A percentile compares a stretch with the other conserved stretches of the same genome.
phyloP scores from a whole-genome alignment of 768 basidiomycete species.

The Suillus weaverae region DNA sequence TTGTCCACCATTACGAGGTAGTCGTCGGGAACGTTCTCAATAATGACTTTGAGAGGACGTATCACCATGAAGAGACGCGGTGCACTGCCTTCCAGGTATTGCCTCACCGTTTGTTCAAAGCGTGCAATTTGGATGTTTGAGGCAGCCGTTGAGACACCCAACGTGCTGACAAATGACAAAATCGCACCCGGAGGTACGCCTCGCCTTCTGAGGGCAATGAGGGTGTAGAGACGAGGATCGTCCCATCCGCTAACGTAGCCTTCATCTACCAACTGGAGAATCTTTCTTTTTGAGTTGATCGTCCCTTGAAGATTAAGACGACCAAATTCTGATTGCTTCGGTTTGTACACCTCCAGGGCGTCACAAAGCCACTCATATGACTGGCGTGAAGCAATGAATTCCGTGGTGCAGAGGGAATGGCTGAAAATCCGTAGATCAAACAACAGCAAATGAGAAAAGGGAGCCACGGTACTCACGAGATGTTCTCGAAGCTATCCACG shows the following conservation, averaged over 20 bases:
- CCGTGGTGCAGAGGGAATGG: slow-evolving; percentile 94
- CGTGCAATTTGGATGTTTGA: slow-evolving; percentile 85
- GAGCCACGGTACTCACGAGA: slow-evolving; percentile 68
- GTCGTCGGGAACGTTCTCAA: slow-evolving; percentile 89
- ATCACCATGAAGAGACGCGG: slow-evolving; percentile 92
- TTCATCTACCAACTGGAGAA: slow-evolving; percentile 82
- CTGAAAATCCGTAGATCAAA: slow-evolving; percentile 39
- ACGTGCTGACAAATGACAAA: slow-evolving; percentile 84
- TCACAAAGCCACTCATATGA: slow-evolving; percentile 99
- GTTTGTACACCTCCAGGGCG: slow-evolving; percentile 95
- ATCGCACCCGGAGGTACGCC: slow-evolving; percentile 98
- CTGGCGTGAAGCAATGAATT: slow-evolving; percentile 93
- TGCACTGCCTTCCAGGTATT: slow-evolving; percentile 85
- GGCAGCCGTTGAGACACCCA: slow-evolving; percentile 88
- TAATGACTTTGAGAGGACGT: slow-evolving; percentile 84
- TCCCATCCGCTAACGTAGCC: slow-evolving; percentile 92
- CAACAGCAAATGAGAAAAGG: not conserved
- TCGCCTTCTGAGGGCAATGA: slow-evolving; percentile 91
- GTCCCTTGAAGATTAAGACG: slow-evolving; percentile 91
- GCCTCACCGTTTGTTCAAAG: slow-evolving; percentile 87
- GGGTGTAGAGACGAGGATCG: slow-evolving; percentile 94
- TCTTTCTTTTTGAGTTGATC: slow-evolving; percentile 96
- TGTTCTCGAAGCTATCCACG: slow-evolving; percentile 98
- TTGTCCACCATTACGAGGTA: slow-evolving; percentile 84
- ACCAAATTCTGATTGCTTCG: slow-evolving; percentile 95